Conservation (phyloP, 805 yeast species). For the Candida ovalis region DNA sequence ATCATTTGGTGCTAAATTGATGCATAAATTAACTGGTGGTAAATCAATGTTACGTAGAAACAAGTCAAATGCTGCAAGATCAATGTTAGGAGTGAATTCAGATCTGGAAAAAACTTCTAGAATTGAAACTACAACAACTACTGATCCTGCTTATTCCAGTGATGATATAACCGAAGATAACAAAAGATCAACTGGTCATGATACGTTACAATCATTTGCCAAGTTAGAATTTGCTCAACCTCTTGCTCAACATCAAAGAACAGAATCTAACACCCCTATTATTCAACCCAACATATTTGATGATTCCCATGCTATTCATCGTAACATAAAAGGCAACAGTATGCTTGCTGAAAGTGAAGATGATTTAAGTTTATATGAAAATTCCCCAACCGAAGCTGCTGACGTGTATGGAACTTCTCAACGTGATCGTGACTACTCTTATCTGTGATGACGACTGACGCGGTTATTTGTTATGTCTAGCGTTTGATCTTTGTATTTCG, state of each 20-base stretch:
- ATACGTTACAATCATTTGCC: slow-evolving; percentile 1
- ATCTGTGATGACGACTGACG: background rate
- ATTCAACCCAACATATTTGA: background rate
- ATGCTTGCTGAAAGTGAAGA: slow-evolving; percentile 8
- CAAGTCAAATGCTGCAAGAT: slow-evolving; percentile 9
- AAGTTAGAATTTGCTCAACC: background rate
- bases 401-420: slow-evolving; percentile 7
- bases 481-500: background rate
- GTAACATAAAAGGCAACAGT: background rate
- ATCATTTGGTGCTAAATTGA: slow-evolving; percentile 40
- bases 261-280: slow-evolving; percentile 21
- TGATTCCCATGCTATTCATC: background rate
- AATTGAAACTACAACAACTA: no score
- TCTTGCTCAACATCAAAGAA: slow-evolving; percentile 10
- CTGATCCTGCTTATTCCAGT: background rate
- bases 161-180: background rate
- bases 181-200: background rate
- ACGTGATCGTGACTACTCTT: background rate
- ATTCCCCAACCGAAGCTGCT: slow-evolving; percentile 9
- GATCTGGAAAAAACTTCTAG: background rate
- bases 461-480: no score
- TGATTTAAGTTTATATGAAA: slow-evolving; percentile 10
- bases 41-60: slow-evolving; percentile 32
- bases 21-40: slow-evolving; percentile 41
- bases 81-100: background rate